A percentile compares a stretch with the other conserved stretches of the same genome.
Conservation (phyloP, 1,284 basidiomycete species). For the Ceratorhiza oryzae-sativae region DNA sequence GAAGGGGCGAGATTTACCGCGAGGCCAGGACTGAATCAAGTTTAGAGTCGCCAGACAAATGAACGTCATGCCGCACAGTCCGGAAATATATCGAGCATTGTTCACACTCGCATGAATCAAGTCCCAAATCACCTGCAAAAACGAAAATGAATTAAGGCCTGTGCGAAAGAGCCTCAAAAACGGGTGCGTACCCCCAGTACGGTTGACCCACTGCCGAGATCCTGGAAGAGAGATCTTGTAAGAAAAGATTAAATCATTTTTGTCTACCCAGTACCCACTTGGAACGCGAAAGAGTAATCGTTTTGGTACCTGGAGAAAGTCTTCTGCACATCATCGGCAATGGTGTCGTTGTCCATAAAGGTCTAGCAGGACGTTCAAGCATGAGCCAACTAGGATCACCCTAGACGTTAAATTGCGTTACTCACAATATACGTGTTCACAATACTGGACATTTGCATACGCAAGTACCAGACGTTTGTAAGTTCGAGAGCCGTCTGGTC, state of each 20-base stretch:
- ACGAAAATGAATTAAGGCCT: neutral
- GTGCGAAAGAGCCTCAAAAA: neutral
- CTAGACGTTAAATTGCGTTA: no score
- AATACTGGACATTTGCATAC: constrained; percentile 3
- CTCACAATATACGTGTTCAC: constrained; percentile 13
- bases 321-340: constrained; percentile 1
- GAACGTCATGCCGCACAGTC: constrained; percentile 14
- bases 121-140: neutral
- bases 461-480: neutral
- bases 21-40: constrained; percentile 31
- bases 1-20: neutral
- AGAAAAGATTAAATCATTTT: neutral
- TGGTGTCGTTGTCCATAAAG: constrained; percentile 25
- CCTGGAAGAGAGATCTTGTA: no score
- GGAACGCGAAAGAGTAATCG: neutral
- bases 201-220: neutral
- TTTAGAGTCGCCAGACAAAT: constrained; percentile 34
- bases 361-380: neutral
- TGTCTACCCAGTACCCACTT: neutral
- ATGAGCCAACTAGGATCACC: neutral
- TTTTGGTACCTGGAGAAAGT: neutral
- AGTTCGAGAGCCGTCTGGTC: neutral
- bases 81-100: constrained; percentile 31
- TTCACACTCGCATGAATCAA: constrained; percentile 12
- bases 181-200: neutral